Conservation (phyloP, 345 rosid genomes). For the Eucalyptus grandis region DNA sequence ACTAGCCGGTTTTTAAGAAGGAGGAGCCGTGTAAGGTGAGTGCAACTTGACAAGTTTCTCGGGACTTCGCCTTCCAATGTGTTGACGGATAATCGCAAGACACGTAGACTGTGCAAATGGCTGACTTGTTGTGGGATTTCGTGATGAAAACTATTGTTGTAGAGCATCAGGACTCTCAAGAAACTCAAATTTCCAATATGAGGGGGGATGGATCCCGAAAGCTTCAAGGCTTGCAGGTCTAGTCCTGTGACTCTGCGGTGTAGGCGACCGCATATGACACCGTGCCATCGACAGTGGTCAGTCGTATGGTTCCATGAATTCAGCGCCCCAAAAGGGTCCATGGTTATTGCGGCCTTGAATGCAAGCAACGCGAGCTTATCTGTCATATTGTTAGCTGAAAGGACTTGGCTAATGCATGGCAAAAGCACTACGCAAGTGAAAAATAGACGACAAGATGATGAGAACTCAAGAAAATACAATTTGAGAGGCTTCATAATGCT, state of each 20-base stretch:
- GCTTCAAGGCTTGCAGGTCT: not conserved
- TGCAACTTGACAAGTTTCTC: not conserved
- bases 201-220: not conserved
- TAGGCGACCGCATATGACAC: not conserved
- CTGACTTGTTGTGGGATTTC: not conserved
- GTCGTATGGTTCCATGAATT: not conserved
- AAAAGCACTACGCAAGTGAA: not conserved
- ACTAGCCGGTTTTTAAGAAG: not conserved
- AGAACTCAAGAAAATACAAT: not conserved
- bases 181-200: not conserved
- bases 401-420: not conserved
- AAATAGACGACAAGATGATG: too few relatives aligned
- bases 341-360: not conserved
- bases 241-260: not conserved
- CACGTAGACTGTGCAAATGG: not conserved
- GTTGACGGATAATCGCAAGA: not conserved
- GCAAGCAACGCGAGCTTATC: not conserved
- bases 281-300: not conserved
- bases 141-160: not conserved
- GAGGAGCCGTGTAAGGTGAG: not conserved
- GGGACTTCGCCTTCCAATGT: conserved; percentile 3
- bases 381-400: not conserved
- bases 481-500: not conserved
- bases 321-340: not conserved
- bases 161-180: not conserved